These are phyloP conservation scores for Tuber magnatum DNA, from an alignment of 495 filamentous ascomycete species.

Conservation along the genomic window DNA sequence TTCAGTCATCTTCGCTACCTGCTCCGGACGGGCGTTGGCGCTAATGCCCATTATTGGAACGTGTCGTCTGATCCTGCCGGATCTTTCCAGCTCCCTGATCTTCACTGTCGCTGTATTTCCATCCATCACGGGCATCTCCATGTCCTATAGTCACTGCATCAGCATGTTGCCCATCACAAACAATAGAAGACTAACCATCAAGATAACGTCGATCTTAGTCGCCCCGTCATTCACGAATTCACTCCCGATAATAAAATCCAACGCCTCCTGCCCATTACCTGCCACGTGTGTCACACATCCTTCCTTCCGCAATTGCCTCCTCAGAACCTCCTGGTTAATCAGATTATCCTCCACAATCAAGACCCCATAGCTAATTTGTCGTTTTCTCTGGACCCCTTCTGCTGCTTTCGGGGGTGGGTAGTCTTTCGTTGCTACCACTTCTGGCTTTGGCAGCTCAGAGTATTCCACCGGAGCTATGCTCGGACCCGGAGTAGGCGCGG, in stretches of 20 bases:
- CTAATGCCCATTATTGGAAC: conserved; percentile 73
- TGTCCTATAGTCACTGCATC: conserved; percentile 49
- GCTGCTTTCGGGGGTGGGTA: background rate
- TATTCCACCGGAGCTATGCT: conserved; percentile 4
- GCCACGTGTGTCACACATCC: conserved; percentile 62
- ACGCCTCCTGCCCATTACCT: conserved; percentile 68
- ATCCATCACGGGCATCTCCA: conserved; percentile 82
- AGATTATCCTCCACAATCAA: conserved; percentile 71
- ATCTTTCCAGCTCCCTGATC: conserved; percentile 57
- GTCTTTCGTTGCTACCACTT: conserved; percentile 4
- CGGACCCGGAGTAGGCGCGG: background rate
- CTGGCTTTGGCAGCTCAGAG: conserved; percentile 8
- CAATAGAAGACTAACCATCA: conserved; percentile 73
- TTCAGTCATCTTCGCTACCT: conserved; percentile 57
- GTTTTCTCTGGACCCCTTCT: conserved; percentile 48
- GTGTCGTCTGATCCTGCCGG: conserved; percentile 49
- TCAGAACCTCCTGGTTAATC: conserved; percentile 64
- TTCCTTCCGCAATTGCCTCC: conserved; percentile 55
- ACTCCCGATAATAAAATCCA: conserved; percentile 50
- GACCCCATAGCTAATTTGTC: conserved; percentile 49
- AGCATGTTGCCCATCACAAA: conserved; percentile 64
- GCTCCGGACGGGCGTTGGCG: conserved; percentile 66
- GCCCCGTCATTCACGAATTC: conserved; percentile 41
- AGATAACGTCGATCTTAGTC: conserved; percentile 54
- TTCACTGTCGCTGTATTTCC: conserved; percentile 60